These are phyloP conservation scores for Magnolia officinalis DNA, from an alignment of 164 flowering plant genomes.

Conservation along the genomic window DNA sequence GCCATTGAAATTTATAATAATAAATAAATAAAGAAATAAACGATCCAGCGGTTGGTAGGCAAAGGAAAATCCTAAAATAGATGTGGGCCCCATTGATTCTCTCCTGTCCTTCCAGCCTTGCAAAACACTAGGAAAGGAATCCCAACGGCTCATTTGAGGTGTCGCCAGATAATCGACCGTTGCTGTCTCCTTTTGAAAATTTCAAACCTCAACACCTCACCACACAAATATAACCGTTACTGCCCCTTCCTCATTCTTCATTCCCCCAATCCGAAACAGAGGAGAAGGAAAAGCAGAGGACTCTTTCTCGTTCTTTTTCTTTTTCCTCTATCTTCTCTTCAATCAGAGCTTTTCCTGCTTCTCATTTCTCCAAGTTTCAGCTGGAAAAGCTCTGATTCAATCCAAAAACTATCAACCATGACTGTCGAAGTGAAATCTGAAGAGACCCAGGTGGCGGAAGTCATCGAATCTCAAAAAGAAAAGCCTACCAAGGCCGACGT, in stretches of 20 bases:
- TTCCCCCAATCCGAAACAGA: not conserved
- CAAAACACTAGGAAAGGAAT: slow-evolving; percentile 14
- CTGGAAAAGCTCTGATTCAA: not conserved
- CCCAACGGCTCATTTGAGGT: slow-evolving; percentile 40
- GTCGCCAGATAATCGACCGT: slow-evolving; percentile 49
- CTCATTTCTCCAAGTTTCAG: not conserved
- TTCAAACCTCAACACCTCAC: slow-evolving; percentile 6
- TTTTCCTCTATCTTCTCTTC: not conserved
- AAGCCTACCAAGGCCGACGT: not conserved
- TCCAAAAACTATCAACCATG: slow-evolving; percentile 21
- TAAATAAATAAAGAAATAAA: not conserved
- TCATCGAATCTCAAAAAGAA: not conserved
- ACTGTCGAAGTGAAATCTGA: slow-evolving; percentile 40
- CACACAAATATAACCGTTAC: slow-evolving; percentile 35
- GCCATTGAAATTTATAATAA: not conserved
- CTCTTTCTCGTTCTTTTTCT: not conserved
- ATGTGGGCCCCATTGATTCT: slow-evolving; percentile 11
- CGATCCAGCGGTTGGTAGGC: not conserved
- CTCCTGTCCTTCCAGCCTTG: slow-evolving; percentile 30
- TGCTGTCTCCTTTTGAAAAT: slow-evolving; percentile 16
- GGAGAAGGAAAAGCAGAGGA: not conserved
- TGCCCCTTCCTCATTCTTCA: not conserved
- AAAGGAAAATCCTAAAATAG: not conserved
- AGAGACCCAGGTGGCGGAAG: slow-evolving; percentile 16
- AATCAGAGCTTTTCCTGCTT: not conserved